A percentile compares a stretch with the other conserved stretches of the same genome.
Conservation (phyloP, 768 basidiomycete genomes). For the Sporobolomyces pararoseus region DNA sequence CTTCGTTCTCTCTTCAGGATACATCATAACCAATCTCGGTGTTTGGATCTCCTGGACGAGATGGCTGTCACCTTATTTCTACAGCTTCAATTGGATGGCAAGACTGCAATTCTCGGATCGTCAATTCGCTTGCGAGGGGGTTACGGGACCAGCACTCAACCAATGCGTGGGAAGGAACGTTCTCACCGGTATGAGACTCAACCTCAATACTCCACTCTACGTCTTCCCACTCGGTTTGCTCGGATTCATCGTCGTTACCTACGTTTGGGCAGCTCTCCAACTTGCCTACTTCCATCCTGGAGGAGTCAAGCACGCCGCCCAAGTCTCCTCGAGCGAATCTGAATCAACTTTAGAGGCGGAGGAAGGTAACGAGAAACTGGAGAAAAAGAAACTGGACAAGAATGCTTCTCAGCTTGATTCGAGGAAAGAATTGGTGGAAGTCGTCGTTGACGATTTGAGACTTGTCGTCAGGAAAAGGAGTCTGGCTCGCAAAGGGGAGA, state of each 20-base stretch:
- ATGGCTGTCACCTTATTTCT: conserved; percentile 53
- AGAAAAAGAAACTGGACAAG: not conserved
- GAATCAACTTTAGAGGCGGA: not conserved
- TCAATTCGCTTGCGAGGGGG: conserved; percentile 44
- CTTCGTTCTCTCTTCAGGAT: conserved; percentile 44
- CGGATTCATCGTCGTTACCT: conserved; percentile 47
- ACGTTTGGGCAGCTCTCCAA: conserved; percentile 47
- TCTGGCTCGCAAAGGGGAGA: conserved; percentile 21
- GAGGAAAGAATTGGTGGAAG: conserved; percentile 47
- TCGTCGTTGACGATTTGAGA: conserved; percentile 44
- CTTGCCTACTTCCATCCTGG: conserved; percentile 49
- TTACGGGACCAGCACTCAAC: conserved; percentile 43
- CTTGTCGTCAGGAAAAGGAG: conserved; percentile 21
- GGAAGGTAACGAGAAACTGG: not conserved
- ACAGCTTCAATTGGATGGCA: conserved; percentile 50
- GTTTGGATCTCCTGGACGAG: conserved; percentile 49
- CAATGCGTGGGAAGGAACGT: conserved; percentile 52
- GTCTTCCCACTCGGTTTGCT: conserved; percentile 45
- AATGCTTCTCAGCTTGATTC: conserved; percentile 40
- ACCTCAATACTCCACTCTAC: conserved; percentile 43
- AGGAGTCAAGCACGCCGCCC: conserved; percentile 49
- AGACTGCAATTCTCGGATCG: conserved; percentile 52
- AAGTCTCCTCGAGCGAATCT: conserved; percentile 19
- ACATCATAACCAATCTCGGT: conserved; percentile 30
- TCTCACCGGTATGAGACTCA: conserved; percentile 49